phyloP scores from a whole-genome alignment of 768 basidiomycete species.

The Agrocybe praecox region DNA sequence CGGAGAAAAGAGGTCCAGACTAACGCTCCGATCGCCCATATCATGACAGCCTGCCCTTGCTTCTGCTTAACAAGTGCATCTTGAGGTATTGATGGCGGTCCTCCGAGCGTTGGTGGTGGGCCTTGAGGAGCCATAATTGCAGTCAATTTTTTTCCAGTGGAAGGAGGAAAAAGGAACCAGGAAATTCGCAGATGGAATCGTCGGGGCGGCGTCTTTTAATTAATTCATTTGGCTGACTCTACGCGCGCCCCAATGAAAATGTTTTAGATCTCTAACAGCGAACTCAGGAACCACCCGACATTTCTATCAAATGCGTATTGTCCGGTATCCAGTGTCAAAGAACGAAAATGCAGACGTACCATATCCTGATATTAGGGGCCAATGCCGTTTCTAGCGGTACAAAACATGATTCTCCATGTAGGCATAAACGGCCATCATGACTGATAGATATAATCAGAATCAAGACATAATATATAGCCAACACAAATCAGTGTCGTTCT shows the following conservation, averaged over 20 bases:
- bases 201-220: neutral
- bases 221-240: neutral
- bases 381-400: neutral
- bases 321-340: neutral
- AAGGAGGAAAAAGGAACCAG: neutral
- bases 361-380: neutral
- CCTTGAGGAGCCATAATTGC: neutral
- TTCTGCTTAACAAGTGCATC: constrained; percentile 14
- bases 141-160: neutral
- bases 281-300: neutral
- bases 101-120: neutral
- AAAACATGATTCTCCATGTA: neutral
- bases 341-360: neutral
- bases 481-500: neutral
- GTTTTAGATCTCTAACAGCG: neutral
- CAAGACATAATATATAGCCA: too few species aligned
- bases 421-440: neutral
- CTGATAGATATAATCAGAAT: neutral
- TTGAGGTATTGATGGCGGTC: constrained; percentile 8
- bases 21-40: constrained; percentile 25
- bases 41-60: constrained; percentile 20
- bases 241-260: neutral
- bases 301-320: neutral
- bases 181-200: neutral
- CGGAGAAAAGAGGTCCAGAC: neutral